Conservation (phyloP, 257 asterid species). For the Verbena officinalis region DNA sequence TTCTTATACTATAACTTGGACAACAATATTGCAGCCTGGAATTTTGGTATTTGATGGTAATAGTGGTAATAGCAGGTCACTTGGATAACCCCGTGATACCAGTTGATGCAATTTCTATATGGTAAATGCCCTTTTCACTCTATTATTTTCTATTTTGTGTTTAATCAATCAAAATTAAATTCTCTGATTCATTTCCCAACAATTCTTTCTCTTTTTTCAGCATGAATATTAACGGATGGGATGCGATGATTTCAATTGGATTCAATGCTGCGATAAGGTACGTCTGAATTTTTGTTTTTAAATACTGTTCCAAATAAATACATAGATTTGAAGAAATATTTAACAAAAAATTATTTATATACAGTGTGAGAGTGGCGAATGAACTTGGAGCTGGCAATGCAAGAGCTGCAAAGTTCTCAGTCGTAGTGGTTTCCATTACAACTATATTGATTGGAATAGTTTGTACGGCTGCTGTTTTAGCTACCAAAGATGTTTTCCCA, state of each 20-base stretch:
- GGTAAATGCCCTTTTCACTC: constrained; percentile 42
- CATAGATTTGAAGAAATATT: neutral
- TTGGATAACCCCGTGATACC: constrained; percentile 73
- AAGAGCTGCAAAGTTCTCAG: constrained; percentile 69
- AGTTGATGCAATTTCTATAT: constrained; percentile 85
- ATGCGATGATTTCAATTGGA: constrained; percentile 76
- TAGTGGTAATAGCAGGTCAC: constrained; percentile 72
- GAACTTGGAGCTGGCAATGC: constrained; percentile 89
- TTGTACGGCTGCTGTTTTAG: constrained; percentile 47
- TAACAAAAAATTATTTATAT: constrained; percentile 1
- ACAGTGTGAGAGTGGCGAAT: constrained; percentile 84
- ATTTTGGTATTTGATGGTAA: constrained; percentile 81
- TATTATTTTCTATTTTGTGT: neutral
- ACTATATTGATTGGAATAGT: constrained; percentile 53
- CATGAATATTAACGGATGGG: constrained; percentile 84
- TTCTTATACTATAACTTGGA: constrained; percentile 7
- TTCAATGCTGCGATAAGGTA: constrained; percentile 91
- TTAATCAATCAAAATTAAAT: neutral
- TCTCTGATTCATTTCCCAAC: neutral
- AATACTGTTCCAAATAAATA: neutral
- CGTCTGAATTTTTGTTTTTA: neutral
- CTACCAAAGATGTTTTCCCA: constrained; percentile 59
- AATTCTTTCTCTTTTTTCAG: constrained; percentile 40
- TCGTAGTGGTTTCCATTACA: constrained; percentile 68
- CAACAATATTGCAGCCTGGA: constrained; percentile 66